Base-by-base conservation (phyloP, 495 filamentous ascomycete genomes). In the Aspergillus heteromorphus region DNA sequence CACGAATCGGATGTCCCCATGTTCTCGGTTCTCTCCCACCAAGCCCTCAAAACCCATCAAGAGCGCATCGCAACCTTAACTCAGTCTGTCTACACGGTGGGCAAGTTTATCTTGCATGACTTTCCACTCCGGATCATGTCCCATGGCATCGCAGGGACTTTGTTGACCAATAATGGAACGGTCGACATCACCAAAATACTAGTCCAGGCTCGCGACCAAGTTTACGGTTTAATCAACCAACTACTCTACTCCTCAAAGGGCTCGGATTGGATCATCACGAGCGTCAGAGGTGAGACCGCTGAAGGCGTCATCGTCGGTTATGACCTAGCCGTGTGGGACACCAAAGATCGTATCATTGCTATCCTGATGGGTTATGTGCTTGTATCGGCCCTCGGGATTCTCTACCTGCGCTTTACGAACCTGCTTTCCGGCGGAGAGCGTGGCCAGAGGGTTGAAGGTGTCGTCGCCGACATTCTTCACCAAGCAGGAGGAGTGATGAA, bases 401-500 rank as follows among this genome's bases (percentile, higher is more conserved):
- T 89, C 3, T 99, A 97, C 66, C 79, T 97, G 21, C 82, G 78
- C 17, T 76, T 86, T 41, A 84, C 83, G 16, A 77, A 77, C 5
- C 79, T 87, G 0, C 75, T 96, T 52, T 81, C 81, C 11, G 80
- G 80, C 2, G 75, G 77, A 6, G 82, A 83, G 51, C 78, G 83
- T 20, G 84, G 81, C 2, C 86, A 87, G 45, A 83, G 86, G 56
- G 81, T 88, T 56, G 90, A 96, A 60, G 86, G 84, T 6, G 71
- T 87, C 6, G 71, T 95, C 51, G 85, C 89, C n/a, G 92, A 97
- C 56, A 73, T 85, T 0, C 78, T 99, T 18, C 81, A 89, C 38
- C 93, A 99, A 73, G 93, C 93, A 34, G 93, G 93, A 38, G 93
- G 93, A 3, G 91, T 99, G 11, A 83, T 96, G 79, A 99, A 99